Percentiles rank a stretch among this genome's conserved stretches.
Conservation (phyloP, 805 yeast genomes). For the Kluyveromyces lactis region DNA sequence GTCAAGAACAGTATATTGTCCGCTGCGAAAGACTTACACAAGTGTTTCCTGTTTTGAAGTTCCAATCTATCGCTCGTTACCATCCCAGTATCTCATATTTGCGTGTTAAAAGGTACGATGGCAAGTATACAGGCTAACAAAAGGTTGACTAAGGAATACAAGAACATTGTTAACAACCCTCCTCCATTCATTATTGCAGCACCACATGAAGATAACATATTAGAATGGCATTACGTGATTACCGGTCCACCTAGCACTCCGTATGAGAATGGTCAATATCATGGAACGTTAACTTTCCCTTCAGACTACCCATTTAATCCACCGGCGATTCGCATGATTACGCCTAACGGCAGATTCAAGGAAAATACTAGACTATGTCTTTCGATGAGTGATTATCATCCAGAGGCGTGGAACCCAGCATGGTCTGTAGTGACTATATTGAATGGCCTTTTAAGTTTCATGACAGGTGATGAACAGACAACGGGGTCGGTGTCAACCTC, state of each 20-base stretch:
- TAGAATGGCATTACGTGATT: conserved; percentile 90
- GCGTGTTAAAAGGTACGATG: conserved; percentile 19
- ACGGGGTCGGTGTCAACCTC: conserved; percentile 74
- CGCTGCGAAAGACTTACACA: too few relatives aligned
- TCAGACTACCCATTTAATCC: conserved; percentile 86
- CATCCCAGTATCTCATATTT: too few relatives aligned
- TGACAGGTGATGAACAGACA: conserved; percentile 81
- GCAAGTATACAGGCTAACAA: conserved; percentile 39
- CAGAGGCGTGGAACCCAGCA: conserved; percentile 93
- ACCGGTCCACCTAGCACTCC: conserved; percentile 91
- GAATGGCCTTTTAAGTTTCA: conserved; percentile 80
- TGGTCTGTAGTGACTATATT: conserved; percentile 90
- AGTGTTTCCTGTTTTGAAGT: too few relatives aligned
- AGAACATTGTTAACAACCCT: conserved; percentile 65
- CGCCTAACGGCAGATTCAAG: conserved; percentile 84
- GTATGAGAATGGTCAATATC: conserved; percentile 79
- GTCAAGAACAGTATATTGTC: too few relatives aligned
- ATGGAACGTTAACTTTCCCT: conserved; percentile 79
- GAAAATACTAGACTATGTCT: conserved; percentile 77
- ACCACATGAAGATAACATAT: conserved; percentile 78
- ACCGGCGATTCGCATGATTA: conserved; percentile 79
- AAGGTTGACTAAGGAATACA: conserved; percentile 70
- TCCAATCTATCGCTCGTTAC: too few relatives aligned
- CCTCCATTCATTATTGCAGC: conserved; percentile 79
- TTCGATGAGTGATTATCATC: conserved; percentile 92